Evolutionary conservation across 2,329 filamentous ascomycete genomes (phyloP), one percentile per base, ranked within the genome.

Genomic region (Claviceps humidiphila): DNA sequence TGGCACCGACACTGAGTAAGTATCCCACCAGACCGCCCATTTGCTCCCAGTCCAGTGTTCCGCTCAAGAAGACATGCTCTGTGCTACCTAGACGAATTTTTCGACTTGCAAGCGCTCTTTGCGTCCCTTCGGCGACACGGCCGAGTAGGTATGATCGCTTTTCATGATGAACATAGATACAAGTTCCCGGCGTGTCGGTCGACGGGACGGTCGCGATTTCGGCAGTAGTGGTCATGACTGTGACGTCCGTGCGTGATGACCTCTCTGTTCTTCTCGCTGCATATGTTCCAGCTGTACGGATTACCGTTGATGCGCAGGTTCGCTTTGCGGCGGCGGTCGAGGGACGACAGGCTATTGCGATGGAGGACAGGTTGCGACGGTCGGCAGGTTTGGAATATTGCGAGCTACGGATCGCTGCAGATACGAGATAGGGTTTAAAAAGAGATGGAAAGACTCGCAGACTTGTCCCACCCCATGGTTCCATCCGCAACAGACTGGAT

Each of bases 131-230:
- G 9, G 82, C 72, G 16, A 91, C 66, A 60, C 85, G 84, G 20
- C 93, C 93, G 62, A 98, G 85, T 16, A 96, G 59, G 67, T 98
- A 98, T 53, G 87, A 79, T 60, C 85, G 84, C 61, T 82, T 79
- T 60, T 91, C 87, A 62, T 89, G 90, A 64, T 91, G 83, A 6
- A 98, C 73, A 40, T 89, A 65, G 37, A 97, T 66, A 49, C 80
- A 78, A 2, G 88, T 87, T 51, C 91, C 91, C 1, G 84, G 80
- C 20, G 89, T 95, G 68, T 98, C 93, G 54, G 84, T 85, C 58
- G 91, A 93, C 14, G 91, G 91, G 54, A 85, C 86, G 17, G 84
- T 85, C 56, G 91, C 67, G 60, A 97, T 71, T 66, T 94, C 84
- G 53, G 90, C 74, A 60, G 74, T 81, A 64, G 77, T 84, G 59